Evolutionary conservation across 108 stramenopile genomes (phyloP).

Genomic region (Nitzschia putrida): DNA sequence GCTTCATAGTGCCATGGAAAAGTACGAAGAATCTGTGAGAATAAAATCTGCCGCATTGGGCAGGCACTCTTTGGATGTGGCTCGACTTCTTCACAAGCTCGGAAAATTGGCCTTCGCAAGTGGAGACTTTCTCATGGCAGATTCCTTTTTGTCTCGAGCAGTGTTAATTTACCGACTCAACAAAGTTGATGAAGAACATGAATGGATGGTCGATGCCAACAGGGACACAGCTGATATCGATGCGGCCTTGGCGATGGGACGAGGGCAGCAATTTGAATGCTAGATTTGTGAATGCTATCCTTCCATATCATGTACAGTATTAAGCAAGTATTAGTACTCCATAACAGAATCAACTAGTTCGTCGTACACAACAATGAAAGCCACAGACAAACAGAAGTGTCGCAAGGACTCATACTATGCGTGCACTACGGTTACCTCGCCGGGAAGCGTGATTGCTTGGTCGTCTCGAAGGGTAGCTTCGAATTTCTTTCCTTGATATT

Average conservation of each 20-base stretch:
- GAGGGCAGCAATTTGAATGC: conserved; percentile 26
- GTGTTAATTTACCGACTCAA: conserved; percentile 69
- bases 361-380: background rate
- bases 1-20: conserved; percentile 55
- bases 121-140: conserved; percentile 58
- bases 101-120: conserved; percentile 59
- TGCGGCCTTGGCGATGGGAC: conserved; percentile 58
- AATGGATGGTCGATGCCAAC: conserved; percentile 75
- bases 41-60: conserved; percentile 54
- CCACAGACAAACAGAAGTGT: background rate
- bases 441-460: conserved; percentile 31
- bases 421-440: background rate
- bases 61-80: conserved; percentile 71
- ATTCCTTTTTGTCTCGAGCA: conserved; percentile 57
- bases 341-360: too few species aligned
- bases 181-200: conserved; percentile 61
- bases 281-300: background rate
- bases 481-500: conserved; percentile 29
- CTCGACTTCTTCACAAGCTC: conserved; percentile 77
- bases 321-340: background rate
- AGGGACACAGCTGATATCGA: conserved; percentile 80
- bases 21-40: conserved; percentile 69
- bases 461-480: conserved; percentile 36
- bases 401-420: background rate
- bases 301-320: background rate